Conservation (phyloP, 768 basidiomycete genomes). For the Xanthoconium purpureum region DNA sequence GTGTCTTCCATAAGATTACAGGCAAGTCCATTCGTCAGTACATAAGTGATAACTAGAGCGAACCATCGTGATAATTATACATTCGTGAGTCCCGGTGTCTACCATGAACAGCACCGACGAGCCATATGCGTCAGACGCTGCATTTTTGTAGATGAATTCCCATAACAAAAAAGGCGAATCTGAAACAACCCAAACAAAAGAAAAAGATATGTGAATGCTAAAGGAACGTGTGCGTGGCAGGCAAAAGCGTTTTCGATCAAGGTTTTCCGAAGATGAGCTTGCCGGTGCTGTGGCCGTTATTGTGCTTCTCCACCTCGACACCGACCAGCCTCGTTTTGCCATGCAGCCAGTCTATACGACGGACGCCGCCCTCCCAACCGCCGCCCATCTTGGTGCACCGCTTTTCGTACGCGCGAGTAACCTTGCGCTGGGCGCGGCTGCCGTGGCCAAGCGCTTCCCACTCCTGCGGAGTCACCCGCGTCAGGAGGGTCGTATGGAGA, state of each 20-base stretch:
- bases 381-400: slow-evolving; percentile 61
- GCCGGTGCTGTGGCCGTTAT: slow-evolving; percentile 38
- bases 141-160: not conserved
- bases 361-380: slow-evolving; percentile 68
- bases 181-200: not conserved
- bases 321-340: slow-evolving; percentile 59
- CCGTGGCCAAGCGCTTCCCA: slow-evolving; percentile 60
- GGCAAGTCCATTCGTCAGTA: slow-evolving; percentile 14
- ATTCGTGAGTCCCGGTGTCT: slow-evolving; percentile 19
- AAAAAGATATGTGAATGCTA: not conserved
- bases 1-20: slow-evolving; percentile 18
- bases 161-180: too few species aligned
- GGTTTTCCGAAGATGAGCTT: slow-evolving; percentile 48
- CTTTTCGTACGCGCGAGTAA: slow-evolving; percentile 59
- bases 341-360: slow-evolving; percentile 64
- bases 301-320: slow-evolving; percentile 53
- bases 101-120: slow-evolving; percentile 7
- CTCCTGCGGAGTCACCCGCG: slow-evolving; percentile 59
- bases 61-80: slow-evolving; percentile 18
- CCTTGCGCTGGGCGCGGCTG: slow-evolving; percentile 54
- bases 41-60: slow-evolving; percentile 10
- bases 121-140: slow-evolving; percentile 12
- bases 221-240: slow-evolving; percentile 5
- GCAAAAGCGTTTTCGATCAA: slow-evolving; percentile 18
- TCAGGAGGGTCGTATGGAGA: slow-evolving; percentile 52